phyloP scores from a whole-genome alignment of 106 monocot genomes.

The Allium sativum region DNA sequence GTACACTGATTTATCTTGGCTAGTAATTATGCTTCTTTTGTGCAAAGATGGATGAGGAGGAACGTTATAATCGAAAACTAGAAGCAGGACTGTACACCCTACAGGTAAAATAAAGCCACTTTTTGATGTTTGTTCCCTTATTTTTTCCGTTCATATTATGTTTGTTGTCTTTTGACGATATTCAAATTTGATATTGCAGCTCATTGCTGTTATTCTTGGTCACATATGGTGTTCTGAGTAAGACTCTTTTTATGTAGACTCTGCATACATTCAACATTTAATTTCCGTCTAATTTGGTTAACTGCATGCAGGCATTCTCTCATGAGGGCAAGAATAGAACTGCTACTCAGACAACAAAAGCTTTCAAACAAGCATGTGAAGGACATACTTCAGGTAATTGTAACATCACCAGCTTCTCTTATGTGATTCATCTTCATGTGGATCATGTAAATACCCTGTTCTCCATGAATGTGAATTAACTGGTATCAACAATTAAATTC shows the following conservation, averaged over 20 bases:
- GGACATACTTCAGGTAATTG: constrained; percentile 72
- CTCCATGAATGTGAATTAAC: too few relatives aligned
- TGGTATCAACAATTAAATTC: not conserved
- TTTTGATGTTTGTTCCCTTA: not conserved
- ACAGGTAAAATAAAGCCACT: constrained; percentile 41
- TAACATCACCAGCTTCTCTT: not conserved
- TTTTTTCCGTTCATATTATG: not conserved
- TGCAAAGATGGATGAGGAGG: constrained; percentile 90
- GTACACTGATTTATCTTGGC: not conserved
- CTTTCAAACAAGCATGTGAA: constrained; percentile 76
- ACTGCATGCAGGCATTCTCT: constrained; percentile 42
- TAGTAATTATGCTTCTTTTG: constrained; percentile 2
- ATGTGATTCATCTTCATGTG: too few relatives aligned
- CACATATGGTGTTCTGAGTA: constrained; percentile 96
- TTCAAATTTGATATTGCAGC: constrained; percentile 25
- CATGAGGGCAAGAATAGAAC: constrained; percentile 78
- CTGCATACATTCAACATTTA: not conserved
- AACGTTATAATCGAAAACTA: constrained; percentile 81
- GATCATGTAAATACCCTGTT: too few relatives aligned
- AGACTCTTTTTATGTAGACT: constrained; percentile 12
- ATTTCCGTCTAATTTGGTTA: not conserved
- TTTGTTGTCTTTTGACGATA: not conserved
- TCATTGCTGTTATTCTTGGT: constrained; percentile 81
- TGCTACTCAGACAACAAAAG: constrained; percentile 79
- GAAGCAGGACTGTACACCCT: constrained; percentile 94